These are phyloP conservation scores for Sugiyamaella pinicola DNA, from an alignment of 1,139 yeast species.

Conservation along the genomic window DNA sequence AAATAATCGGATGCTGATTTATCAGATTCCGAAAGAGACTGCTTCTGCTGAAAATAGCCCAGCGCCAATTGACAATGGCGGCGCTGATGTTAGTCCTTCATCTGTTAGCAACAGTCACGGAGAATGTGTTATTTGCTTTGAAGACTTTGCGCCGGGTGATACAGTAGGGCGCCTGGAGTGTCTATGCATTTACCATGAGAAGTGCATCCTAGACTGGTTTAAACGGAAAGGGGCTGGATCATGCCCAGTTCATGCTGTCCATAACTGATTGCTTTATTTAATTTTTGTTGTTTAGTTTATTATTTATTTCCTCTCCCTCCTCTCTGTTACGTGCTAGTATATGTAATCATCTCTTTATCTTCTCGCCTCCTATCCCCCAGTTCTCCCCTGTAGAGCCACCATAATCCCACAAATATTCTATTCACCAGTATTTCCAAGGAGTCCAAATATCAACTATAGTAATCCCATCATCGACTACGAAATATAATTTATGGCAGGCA, in stretches of 20 bases:
- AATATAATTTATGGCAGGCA: constrained; percentile 61
- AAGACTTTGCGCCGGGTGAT: constrained; percentile 81
- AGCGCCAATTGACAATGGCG: neutral
- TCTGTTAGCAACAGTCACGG: constrained; percentile 31
- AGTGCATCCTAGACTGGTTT: constrained; percentile 90
- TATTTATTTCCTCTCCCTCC: neutral
- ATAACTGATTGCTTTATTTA: constrained; percentile 25
- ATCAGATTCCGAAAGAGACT: constrained; percentile 59
- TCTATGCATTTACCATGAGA: constrained; percentile 88
- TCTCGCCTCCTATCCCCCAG: too few relatives aligned
- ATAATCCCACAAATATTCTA: too few relatives aligned
- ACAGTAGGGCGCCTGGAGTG: constrained; percentile 92
- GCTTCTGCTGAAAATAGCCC: constrained; percentile 25
- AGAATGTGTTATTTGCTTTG: constrained; percentile 94
- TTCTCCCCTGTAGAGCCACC: too few relatives aligned
- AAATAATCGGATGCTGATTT: constrained; percentile 83
- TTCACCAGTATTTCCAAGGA: constrained; percentile 62
- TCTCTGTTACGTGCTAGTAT: too few relatives aligned
- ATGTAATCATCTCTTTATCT: too few relatives aligned
- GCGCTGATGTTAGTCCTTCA: constrained; percentile 13
- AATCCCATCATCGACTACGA: constrained; percentile 52
- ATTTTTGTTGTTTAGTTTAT: constrained; percentile 2
- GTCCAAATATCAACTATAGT: constrained; percentile 67
- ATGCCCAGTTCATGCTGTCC: constrained; percentile 76
- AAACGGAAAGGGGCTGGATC: constrained; percentile 79